phyloP scores from a whole-genome alignment of 2,329 filamentous ascomycete genomes.

The Paraphoma sp. region DNA sequence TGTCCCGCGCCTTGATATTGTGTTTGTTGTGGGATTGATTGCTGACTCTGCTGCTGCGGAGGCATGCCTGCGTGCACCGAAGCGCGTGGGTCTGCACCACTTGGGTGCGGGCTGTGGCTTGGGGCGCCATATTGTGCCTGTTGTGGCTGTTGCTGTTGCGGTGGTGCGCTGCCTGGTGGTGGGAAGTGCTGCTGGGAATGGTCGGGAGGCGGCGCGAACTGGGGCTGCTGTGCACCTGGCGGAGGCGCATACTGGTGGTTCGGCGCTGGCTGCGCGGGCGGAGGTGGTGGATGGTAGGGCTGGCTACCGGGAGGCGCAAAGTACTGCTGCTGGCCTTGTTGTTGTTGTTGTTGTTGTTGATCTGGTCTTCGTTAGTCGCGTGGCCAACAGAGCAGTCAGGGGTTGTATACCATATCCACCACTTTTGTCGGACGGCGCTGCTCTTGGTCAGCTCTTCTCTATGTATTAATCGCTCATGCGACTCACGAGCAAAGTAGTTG shows the following conservation, averaged over 20 bases:
- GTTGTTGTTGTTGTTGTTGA: constrained; percentile 10
- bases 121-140: constrained; percentile 39
- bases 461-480: neutral
- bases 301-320: constrained; percentile 47
- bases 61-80: constrained; percentile 41
- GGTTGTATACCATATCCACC: constrained; percentile 30
- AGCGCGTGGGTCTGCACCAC: constrained; percentile 10
- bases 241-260: constrained; percentile 45
- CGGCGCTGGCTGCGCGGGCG: constrained; percentile 35
- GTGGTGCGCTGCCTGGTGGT: constrained; percentile 30
- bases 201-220: constrained; percentile 43
- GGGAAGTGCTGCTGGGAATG: constrained; percentile 34
- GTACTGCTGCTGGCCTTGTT: constrained; percentile 44
- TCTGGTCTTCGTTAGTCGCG: constrained; percentile 6
- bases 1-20: constrained; percentile 32
- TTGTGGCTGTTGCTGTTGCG: constrained; percentile 38
- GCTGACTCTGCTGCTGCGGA: constrained; percentile 34
- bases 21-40: constrained; percentile 30
- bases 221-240: constrained; percentile 27
- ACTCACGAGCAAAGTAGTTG: constrained; percentile 46
- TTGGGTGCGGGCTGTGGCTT: constrained; percentile 28
- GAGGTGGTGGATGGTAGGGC: constrained; percentile 46
- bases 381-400: constrained; percentile 5
- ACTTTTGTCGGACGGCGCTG: constrained; percentile 42
- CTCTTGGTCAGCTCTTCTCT: constrained; percentile 16